A percentile compares a stretch with the other conserved stretches of the same genome.
phyloP scores from a whole-genome alignment of 2,329 filamentous ascomycete species.

The Penicillium decumbens region DNA sequence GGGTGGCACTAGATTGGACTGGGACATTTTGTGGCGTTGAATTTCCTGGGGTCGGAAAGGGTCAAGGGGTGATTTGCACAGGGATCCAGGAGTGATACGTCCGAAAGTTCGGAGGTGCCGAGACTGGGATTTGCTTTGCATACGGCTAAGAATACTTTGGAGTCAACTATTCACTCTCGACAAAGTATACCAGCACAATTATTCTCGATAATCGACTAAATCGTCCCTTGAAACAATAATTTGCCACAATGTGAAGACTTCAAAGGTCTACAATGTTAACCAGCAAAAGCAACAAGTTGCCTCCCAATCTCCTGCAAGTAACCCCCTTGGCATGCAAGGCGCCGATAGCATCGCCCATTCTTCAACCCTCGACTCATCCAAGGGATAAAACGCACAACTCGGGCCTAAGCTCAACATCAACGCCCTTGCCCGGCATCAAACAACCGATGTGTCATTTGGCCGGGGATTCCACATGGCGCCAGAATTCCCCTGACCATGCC shows the following conservation, averaged over 20 bases:
- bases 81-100: not conserved
- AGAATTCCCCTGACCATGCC: slow-evolving; percentile 18
- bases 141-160: not conserved
- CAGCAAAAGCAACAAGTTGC: slow-evolving; percentile 4
- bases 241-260: not conserved
- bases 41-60: not conserved
- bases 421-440: slow-evolving; percentile 2
- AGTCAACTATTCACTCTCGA: not conserved
- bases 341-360: slow-evolving; percentile 17
- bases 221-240: not conserved
- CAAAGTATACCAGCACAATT: not conserved
- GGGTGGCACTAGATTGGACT: not conserved
- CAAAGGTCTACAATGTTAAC: not conserved
- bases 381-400: slow-evolving; percentile 13
- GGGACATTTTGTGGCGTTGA: not conserved
- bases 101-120: not conserved
- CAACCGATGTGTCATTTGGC: slow-evolving; percentile 15
- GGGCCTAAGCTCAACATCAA: slow-evolving; percentile 5
- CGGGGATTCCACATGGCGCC: slow-evolving; percentile 21
- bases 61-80: slow-evolving; percentile 10
- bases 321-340: slow-evolving; percentile 22
- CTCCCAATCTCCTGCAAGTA: slow-evolving; percentile 3
- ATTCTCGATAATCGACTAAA: not conserved
- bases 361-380: slow-evolving; percentile 7
- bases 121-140: not conserved